These are phyloP conservation scores for Serendipita sp. DNA, from an alignment of 768 basidiomycete species.

Conservation along the genomic window DNA sequence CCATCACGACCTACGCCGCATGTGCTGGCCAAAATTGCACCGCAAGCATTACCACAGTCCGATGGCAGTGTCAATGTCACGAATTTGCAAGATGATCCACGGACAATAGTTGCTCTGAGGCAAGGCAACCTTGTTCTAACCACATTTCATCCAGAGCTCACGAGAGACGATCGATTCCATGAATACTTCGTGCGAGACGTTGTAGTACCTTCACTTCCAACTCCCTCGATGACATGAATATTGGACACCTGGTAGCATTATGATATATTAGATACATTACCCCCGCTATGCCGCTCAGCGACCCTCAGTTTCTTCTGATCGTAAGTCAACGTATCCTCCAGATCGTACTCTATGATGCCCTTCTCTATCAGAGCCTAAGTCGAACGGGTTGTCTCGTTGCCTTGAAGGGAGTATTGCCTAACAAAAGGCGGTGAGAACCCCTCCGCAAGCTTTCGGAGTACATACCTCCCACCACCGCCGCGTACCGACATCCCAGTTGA, in stretches of 20 bases:
- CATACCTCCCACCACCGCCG: constrained; percentile 9
- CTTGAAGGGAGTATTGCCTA: not conserved
- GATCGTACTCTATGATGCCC: not conserved
- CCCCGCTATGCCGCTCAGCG: not conserved
- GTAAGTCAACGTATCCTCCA: not conserved
- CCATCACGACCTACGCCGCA: constrained; percentile 27
- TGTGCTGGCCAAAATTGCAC: constrained; percentile 54
- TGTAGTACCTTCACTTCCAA: not conserved
- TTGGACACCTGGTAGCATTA: not conserved
- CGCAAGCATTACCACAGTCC: constrained; percentile 30
- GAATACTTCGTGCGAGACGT: constrained; percentile 57
- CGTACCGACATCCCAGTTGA: constrained; percentile 2
- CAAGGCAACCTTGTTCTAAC: constrained; percentile 78
- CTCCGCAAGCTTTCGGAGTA: not conserved
- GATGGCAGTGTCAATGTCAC: constrained; percentile 30
- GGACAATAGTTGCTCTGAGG: constrained; percentile 65
- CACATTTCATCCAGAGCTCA: constrained; percentile 90
- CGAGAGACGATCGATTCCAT: constrained; percentile 74
- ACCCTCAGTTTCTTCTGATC: not conserved
- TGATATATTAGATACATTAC: not conserved
- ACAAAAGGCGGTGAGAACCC: not conserved
- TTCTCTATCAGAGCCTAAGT: not conserved
- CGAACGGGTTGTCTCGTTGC: not conserved
- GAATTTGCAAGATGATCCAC: constrained; percentile 30
- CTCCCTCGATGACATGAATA: not conserved